Evolutionary conservation across 176 grass and related monocot species (phyloP), one percentile per base, ranked within the genome.

Genomic region (Eragrostis curvula): DNA sequence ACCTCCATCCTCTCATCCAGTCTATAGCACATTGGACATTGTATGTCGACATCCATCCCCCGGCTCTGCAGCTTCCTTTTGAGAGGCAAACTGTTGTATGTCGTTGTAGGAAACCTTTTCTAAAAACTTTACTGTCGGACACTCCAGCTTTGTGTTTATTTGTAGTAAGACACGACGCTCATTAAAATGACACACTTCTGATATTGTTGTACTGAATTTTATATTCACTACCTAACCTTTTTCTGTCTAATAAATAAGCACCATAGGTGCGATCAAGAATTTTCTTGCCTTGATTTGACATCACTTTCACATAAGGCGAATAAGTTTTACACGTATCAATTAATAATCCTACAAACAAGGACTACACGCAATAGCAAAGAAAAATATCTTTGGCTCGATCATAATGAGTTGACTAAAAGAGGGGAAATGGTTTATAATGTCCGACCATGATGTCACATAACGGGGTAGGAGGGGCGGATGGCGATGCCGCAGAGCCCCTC

Each of bases 401-500:
- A 23, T 10, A 11, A 77, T 21, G 15, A 77, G 15, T 32, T 53
- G 71, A 47, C 17, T 13, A 70, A 44, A 53, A 20, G 21, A 13
- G 60, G 13, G 5, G 1, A 12, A 67, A 16, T 18, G 6, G 5
- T 11, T 11, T 1, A 8, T 36, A 36, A 36, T 36, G 32, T 36
- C 4, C 3, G 32, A 36, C 4, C 32, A 25, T 58, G 20, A 17
- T 13, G 21, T 86, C 76, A 85, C 36, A 89, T 92, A 36, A 83
- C 49, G 12, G 93, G 87, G 48, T 75, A 92, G 8, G 88, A 88
- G 3, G 90, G 87, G 14, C 86, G 85, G 48, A 87, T 92, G 74
- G 89, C 87, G 27, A 96, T 92, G 65, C 93, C 93, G 40, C 93
- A 96, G 39, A 92, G 76, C 28, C 93, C 93, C 48, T 96, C 90